phyloP scores from a whole-genome alignment of 129 eudicot species.

The Cynara cardunculus region DNA sequence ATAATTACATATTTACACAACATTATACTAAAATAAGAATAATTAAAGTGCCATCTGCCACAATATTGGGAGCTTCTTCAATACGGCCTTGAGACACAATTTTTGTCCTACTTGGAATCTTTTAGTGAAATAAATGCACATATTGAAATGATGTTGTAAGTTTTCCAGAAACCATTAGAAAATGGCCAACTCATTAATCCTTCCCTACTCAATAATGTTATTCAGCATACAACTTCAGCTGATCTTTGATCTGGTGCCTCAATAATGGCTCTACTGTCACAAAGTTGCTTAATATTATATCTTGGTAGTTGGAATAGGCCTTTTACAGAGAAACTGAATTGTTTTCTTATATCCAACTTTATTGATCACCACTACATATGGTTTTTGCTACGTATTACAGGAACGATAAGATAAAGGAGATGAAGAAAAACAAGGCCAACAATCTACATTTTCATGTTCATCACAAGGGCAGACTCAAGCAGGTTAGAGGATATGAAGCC shows the following conservation, averaged over 20 bases:
- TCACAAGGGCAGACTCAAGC: not conserved
- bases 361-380: not conserved
- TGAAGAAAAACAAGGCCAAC: not conserved
- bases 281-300: not conserved
- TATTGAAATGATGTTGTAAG: not conserved
- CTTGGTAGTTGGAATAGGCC: not conserved
- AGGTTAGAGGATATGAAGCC: not conserved
- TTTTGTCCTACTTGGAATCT: not conserved
- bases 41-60: not conserved
- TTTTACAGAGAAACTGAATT: not conserved
- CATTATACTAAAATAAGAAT: not conserved
- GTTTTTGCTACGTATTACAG: not conserved
- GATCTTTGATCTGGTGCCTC: not conserved
- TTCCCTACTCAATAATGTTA: not conserved
- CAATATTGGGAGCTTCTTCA: not conserved
- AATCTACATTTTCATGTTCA: not conserved
- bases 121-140: not conserved
- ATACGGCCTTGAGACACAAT: not conserved
- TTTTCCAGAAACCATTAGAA: not conserved
- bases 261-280: not conserved
- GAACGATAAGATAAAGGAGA: not conserved
- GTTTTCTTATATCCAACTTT: not conserved
- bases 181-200: not conserved
- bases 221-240: not conserved
- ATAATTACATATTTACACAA: not conserved